Base-by-base conservation (phyloP, 805 yeast species). In the Debaryomyces maramus region DNA sequence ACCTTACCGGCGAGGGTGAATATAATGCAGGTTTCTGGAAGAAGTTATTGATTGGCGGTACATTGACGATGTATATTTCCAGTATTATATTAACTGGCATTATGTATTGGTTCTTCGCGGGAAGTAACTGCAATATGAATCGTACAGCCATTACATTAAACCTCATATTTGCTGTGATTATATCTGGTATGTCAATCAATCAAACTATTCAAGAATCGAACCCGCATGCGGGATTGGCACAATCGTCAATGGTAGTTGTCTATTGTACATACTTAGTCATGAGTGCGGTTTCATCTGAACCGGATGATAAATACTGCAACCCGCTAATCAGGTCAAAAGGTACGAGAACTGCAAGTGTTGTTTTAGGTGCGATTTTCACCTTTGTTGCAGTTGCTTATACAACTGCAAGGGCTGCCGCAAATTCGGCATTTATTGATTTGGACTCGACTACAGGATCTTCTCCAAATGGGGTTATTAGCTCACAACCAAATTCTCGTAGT, bases 211-310 rank as follows among this genome's bases (percentile, higher is more conserved):
- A 93, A 63, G 97, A 88, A 58, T 80, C 77, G 55, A 95, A 95
- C 61, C 95, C 98, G 4, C 87, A 85, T 51, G 96, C 97, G 1
- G 99, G 99, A 1, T 70, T 93, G 36, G 97, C 99, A 3, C 99
- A 93, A 67, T 77, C 96, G 8, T 89, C 96, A 11, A 90, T 95
- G 90, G 98, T 95, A 26, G 83, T 91, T 9, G 76, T 89, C 16
- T 93, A 93, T 63, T 88, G 98, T 62, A 85, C 97, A 0, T 93
- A 93, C 58, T 69, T 93, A 51, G 81, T 89, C 2, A 78, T 93
- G 71, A 82, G 93, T 44, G 99, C 98, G 0, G 95, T 93, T 51
- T 84, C 96, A 1, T 83, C 96, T 9, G 98, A 91, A 62, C 99
- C 99, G 0, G 99, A 93, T 64, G 98, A 91, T 66, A 81, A 75